Conservation (phyloP, 768 basidiomycete genomes). For the Tephrocybe sp. region DNA sequence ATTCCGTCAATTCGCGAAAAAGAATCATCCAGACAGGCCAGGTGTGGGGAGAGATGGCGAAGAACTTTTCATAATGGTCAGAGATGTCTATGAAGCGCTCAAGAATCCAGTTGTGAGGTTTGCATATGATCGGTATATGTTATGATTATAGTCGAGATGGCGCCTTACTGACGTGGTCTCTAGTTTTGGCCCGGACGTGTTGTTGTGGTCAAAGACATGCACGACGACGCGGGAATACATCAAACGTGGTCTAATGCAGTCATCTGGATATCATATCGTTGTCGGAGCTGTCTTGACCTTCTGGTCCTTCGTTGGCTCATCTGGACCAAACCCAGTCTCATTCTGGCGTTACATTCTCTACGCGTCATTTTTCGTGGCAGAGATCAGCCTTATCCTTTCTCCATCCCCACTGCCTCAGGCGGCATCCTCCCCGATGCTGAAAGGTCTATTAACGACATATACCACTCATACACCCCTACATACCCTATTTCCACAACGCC, state of each 20-base stretch:
- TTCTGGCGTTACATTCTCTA: constrained; percentile 84
- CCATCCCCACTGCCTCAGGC: constrained; percentile 42
- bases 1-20: constrained; percentile 72
- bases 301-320: constrained; percentile 57
- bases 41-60: constrained; percentile 55
- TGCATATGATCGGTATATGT: constrained; percentile 74
- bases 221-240: constrained; percentile 71
- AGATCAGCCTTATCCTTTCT: constrained; percentile 63
- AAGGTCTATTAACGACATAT: constrained; percentile 23
- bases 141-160: background rate
- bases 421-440: constrained; percentile 11
- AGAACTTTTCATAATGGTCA: constrained; percentile 62
- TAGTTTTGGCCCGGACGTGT: constrained; percentile 76
- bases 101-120: constrained; percentile 76
- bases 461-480: constrained; percentile 21
- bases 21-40: constrained; percentile 74
- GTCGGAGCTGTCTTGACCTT: constrained; percentile 56
- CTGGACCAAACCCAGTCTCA: constrained; percentile 47
- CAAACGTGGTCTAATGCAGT: constrained; percentile 57
- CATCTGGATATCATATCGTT: constrained; percentile 66
- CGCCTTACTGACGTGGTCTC: background rate
- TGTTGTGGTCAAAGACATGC: constrained; percentile 61
- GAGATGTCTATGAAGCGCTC: constrained; percentile 75
- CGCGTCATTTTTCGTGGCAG: constrained; percentile 54
- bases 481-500: constrained; percentile 57